A percentile compares a stretch with the other conserved stretches of the same genome.
Conservation (phyloP, 2,329 filamentous ascomycete species). For the Boeremia exigua region DNA sequence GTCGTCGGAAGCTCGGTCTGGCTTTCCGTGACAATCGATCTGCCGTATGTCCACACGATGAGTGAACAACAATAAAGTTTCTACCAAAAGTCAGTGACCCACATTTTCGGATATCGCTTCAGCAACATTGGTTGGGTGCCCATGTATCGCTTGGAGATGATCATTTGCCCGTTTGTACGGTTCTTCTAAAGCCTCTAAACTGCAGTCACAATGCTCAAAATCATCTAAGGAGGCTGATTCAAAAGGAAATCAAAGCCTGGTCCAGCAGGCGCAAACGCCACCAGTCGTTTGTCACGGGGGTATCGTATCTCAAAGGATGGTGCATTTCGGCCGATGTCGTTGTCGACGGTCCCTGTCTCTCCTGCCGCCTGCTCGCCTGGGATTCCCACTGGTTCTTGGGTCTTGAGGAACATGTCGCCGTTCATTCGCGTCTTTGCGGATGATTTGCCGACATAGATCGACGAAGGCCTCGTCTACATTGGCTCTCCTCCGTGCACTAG, state of each 20-base stretch:
- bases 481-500: constrained; percentile 79
- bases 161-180: constrained; percentile 26
- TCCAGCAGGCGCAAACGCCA: constrained; percentile 32
- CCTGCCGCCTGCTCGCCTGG: constrained; percentile 15
- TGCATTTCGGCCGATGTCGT: constrained; percentile 34
- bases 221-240: background rate
- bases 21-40: background rate
- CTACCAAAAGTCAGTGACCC: constrained; percentile 1
- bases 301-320: constrained; percentile 37
- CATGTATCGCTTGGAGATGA: constrained; percentile 7
- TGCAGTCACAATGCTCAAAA: constrained; percentile 14
- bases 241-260: constrained; percentile 19
- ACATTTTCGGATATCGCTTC: background rate
- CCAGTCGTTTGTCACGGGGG: constrained; percentile 24
- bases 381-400: constrained; percentile 9
- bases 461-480: constrained; percentile 92
- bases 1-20: constrained; percentile 5
- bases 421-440: constrained; percentile 70
- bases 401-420: constrained; percentile 27
- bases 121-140: background rate
- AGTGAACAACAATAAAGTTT: constrained; percentile 6
- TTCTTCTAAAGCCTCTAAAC: constrained; percentile 31
- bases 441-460: constrained; percentile 83
- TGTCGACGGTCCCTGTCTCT: constrained; percentile 14
- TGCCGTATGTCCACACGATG: background rate